Evolutionary conservation across 2,329 filamentous ascomycete genomes (phyloP), one percentile per base, ranked within the genome.

Genomic region (Cadophora sp.): DNA sequence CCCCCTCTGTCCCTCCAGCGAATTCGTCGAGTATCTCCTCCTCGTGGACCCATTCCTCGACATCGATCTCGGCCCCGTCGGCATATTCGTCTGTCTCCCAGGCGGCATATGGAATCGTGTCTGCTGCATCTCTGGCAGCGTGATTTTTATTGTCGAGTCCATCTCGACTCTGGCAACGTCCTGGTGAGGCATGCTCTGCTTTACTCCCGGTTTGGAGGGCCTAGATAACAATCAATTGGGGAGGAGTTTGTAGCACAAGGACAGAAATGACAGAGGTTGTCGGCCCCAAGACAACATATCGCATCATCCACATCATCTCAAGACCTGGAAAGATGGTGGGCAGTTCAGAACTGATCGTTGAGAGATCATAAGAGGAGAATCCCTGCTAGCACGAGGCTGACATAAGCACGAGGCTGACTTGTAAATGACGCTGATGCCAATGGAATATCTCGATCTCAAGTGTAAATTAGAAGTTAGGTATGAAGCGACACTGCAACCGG

Each of bases 1-100:
- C 2, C 67, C 69, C 27, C 62, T 66, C 39, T 71, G 71, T 11
- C 66, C 71, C 50, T 71, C 72, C n/a, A 72, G 56, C 20, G 71
- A 68, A 27, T 66, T 68, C 22, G 56, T 45, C 6, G 66, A 68
- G 39, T 50, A 61, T 27, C 66, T 66, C 48, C 67, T 64, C 27
- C 56, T 62, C 30, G 55, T 51, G 22, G 53, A 45, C 24, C n/a
- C 24, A 11, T 24, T 66, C 53, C 65, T 24, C 27, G 58, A 30
- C 41, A 30, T 48, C 22, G 58, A 47, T 18, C 55, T 41, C 33
- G 47, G 48, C 4, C 60, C 48, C 3, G 47, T 55, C 4, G 60
- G 60, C 60, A 62, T 62, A 20, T 55, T 62, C 13, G 60, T 62
- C 48, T 24, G 33, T 27, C 36, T 62, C 18, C 45, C 58, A 9